Percentiles rank a stretch among this genome's conserved stretches.
Evolutionary conservation across 106 monocot genomes (phyloP).

Genomic region (Dendrobium officinale): DNA sequence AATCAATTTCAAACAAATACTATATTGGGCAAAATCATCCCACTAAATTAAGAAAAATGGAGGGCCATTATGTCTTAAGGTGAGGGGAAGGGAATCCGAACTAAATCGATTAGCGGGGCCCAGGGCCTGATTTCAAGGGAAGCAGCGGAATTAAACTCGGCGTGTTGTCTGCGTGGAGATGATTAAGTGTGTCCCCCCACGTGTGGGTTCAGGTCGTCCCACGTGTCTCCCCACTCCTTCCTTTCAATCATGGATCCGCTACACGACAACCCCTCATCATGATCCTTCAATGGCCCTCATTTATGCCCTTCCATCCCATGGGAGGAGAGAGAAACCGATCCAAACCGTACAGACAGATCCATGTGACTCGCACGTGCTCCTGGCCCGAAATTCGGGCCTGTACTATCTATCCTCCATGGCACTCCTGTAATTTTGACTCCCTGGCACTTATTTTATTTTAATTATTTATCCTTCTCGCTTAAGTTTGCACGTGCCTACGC

Average conservation of each 20-base stretch:
- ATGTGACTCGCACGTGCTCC: neutral
- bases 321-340: neutral
- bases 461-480: neutral
- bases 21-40: no score
- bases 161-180: neutral
- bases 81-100: no score
- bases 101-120: no score
- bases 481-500: neutral
- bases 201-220: neutral
- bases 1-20: no score
- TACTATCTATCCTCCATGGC: neutral
- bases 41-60: no score
- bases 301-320: neutral
- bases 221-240: neutral
- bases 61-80: no score
- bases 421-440: neutral
- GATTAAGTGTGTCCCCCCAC: conserved; percentile 1
- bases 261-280: conserved; percentile 1
- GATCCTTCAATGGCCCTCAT: neutral
- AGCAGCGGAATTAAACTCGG: neutral
- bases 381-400: neutral
- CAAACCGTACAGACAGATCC: neutral
- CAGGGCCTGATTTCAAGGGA: no score
- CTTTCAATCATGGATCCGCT: neutral
- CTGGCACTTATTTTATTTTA: neutral